These are phyloP conservation scores for Sphaceloma murrayae DNA, from an alignment of 2,329 filamentous ascomycete species.

Conservation along the genomic window DNA sequence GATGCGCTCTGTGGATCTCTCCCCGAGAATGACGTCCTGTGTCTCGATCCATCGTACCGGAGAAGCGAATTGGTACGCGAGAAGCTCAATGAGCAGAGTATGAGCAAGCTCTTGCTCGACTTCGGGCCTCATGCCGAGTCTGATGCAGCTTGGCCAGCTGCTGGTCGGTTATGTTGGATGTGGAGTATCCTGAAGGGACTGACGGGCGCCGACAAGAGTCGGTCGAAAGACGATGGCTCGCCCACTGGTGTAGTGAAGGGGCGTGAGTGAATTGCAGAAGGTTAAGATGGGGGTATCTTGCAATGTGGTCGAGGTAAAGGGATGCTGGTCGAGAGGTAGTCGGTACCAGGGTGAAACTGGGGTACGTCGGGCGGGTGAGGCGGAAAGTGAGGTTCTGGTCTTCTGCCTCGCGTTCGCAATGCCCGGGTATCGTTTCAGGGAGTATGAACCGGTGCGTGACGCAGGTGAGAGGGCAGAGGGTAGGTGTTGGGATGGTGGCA, in stretches of 20 bases:
- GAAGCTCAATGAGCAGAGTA: slow-evolving; percentile 93
- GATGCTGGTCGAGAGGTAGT: no score
- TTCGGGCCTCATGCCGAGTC: slow-evolving; percentile 79
- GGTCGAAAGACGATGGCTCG: no score
- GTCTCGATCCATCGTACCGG: slow-evolving; percentile 99
- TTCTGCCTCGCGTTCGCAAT: not conserved
- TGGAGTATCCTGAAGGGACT: no score
- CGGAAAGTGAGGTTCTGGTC: slow-evolving; percentile 5
- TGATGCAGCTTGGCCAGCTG: not conserved
- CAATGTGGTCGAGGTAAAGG: no score
- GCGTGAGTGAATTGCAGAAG: no score
- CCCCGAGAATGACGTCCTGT: slow-evolving; percentile 96
- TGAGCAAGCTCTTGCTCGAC: slow-evolving; percentile 98
- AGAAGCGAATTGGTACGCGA: slow-evolving; percentile 98
- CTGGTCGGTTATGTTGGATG: not conserved
- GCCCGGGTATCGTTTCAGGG: slow-evolving; percentile 2
- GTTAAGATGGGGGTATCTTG: no score
- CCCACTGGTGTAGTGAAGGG: no score
- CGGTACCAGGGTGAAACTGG: no score
- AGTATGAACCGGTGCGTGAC: slow-evolving; percentile 4
- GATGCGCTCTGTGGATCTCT: slow-evolving; percentile 92
- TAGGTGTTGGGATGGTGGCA: slow-evolving; percentile 16
- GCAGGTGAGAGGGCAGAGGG: not conserved
- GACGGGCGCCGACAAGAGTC: no score
- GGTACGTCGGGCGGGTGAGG: no score